Percentiles rank a stretch among this genome's conserved stretches.
These are phyloP conservation scores for Tremellales sp. DNA, from an alignment of 1,284 basidiomycete species.

Conservation along the genomic window DNA sequence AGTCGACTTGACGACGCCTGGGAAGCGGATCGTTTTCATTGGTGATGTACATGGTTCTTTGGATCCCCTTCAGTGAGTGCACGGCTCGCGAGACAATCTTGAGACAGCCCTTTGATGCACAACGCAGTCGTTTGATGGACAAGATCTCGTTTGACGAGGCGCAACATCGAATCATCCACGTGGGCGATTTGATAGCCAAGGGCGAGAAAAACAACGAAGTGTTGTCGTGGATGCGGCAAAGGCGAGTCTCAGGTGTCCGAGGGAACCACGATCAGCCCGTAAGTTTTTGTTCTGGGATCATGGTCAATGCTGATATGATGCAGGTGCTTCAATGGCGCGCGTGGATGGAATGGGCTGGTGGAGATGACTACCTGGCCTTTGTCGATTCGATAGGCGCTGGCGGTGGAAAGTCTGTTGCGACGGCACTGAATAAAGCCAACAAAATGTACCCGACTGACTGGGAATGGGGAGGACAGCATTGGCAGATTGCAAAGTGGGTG, in stretches of 20 bases:
- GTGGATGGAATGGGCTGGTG: slow-evolving; percentile 60
- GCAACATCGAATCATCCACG: slow-evolving; percentile 67
- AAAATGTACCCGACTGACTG: slow-evolving; percentile 53
- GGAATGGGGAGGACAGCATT: slow-evolving; percentile 71
- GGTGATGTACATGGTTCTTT: slow-evolving; percentile 84
- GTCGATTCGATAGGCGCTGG: slow-evolving; percentile 20
- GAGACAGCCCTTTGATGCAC: not conserved
- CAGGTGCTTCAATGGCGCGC: slow-evolving; percentile 76
- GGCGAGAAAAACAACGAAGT: slow-evolving; percentile 63
- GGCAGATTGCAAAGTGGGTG: slow-evolving; percentile 60
- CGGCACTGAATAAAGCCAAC: slow-evolving; percentile 14
- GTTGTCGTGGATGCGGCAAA: slow-evolving; percentile 60
- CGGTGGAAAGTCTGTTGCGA: slow-evolving; percentile 13
- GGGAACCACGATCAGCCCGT: slow-evolving; percentile 81
- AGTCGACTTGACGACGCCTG: slow-evolving; percentile 25
- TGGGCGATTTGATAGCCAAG: slow-evolving; percentile 76
- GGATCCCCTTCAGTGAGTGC: slow-evolving; percentile 60
- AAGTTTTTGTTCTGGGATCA: not conserved
- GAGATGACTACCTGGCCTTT: slow-evolving; percentile 26
- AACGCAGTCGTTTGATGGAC: slow-evolving; percentile 58
- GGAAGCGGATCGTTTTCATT: slow-evolving; percentile 61
- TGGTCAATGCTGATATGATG: slow-evolving; percentile 1
- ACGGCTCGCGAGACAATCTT: not conserved
- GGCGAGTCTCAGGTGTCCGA: slow-evolving; percentile 68
- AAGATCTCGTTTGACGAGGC: slow-evolving; percentile 59